Evolutionary conservation across 192 early-diverging fungal genomes (phyloP).

Genomic region (Ambispora gerdemannii): DNA sequence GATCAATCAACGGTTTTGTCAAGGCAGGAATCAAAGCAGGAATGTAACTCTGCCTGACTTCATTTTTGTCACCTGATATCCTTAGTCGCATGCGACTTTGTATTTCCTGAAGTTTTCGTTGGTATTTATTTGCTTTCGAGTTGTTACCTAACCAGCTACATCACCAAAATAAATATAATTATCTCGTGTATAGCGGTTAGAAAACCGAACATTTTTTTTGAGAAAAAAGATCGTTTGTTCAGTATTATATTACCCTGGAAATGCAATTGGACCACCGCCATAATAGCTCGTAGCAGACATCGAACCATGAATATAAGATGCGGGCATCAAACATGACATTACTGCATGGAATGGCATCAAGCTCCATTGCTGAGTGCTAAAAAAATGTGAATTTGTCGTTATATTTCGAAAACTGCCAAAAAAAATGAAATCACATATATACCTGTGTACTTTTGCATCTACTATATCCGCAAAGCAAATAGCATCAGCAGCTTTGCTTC

Average conservation of each 20-base stretch:
- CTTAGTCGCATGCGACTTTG: conserved; percentile 82
- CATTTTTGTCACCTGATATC: conserved; percentile 78
- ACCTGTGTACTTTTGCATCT: conserved; percentile 67
- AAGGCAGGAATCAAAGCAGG: conserved; percentile 62
- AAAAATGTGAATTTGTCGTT: neutral
- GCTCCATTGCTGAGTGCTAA: conserved; percentile 76
- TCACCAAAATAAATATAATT: conserved; percentile 31
- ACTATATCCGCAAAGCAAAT: conserved; percentile 82
- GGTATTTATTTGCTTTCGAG: conserved; percentile 71
- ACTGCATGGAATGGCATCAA: conserved; percentile 86
- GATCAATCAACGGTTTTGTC: conserved; percentile 50
- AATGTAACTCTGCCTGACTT: conserved; percentile 83
- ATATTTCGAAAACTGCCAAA: neutral
- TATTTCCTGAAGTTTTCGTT: conserved; percentile 74
- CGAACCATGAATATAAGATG: conserved; percentile 76
- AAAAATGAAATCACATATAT: conserved; percentile 37
- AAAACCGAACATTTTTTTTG: neutral
- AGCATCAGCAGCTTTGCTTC: conserved; percentile 82
- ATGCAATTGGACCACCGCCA: conserved; percentile 12
- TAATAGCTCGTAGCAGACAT: neutral
- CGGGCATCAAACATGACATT: conserved; percentile 80
- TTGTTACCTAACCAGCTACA: conserved; percentile 87
- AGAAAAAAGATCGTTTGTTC: no score
- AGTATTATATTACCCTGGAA: conserved; percentile 26
- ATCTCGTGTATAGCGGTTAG: neutral